Conservation (phyloP, 768 basidiomycete genomes). For the Kwoniella bestiolae region DNA sequence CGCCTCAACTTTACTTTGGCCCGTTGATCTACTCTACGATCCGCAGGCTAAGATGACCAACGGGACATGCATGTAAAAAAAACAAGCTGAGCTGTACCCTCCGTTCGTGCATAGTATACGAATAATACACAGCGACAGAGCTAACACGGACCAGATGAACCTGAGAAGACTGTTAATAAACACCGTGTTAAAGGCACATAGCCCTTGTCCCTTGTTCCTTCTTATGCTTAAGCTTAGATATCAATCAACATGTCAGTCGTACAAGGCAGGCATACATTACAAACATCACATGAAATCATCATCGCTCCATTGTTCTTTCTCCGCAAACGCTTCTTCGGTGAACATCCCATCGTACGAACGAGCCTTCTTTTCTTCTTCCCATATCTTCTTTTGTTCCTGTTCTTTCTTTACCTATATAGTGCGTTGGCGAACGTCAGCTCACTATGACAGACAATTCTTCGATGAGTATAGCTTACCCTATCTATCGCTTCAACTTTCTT, state of each 20-base stretch:
- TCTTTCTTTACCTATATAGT: conserved; percentile 79
- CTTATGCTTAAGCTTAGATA: neutral
- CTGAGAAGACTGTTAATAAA: too few species aligned
- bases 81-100: neutral
- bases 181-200: neutral
- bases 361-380: conserved; percentile 85
- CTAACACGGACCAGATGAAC: too few species aligned
- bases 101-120: neutral
- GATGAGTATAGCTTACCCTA: conserved; percentile 64
- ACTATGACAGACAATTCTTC: too few species aligned
- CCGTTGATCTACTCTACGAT: too few species aligned
- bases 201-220: conserved; percentile 6
- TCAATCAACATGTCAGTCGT: neutral
- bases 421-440: neutral
- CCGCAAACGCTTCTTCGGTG: conserved; percentile 60
- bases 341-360: conserved; percentile 84
- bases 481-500: conserved; percentile 75
- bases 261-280: neutral
- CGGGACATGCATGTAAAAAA: too few species aligned
- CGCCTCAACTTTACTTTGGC: too few species aligned
- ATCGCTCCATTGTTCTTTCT: conserved; percentile 61
- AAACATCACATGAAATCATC: conserved; percentile 56
- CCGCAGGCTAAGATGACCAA: too few species aligned
- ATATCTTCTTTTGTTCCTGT: conserved; percentile 69
- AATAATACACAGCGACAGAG: neutral